phyloP scores from a whole-genome alignment of 495 filamentous ascomycete species.

The Acidomyces sp. region DNA sequence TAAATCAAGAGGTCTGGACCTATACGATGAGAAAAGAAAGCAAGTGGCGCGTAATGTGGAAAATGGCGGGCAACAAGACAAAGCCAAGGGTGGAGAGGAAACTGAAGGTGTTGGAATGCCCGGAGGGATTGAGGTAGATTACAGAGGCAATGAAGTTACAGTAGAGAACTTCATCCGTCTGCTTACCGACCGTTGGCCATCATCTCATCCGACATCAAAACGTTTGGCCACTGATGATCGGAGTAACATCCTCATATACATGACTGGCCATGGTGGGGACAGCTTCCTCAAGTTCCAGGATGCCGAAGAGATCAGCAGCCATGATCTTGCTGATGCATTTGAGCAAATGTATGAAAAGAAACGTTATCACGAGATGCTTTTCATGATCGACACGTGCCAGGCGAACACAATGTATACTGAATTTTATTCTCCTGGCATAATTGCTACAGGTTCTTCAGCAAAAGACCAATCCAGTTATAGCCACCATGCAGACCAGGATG shows the following conservation, averaged over 20 bases:
- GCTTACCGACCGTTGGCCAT: conserved; percentile 80
- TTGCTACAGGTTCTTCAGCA: conserved; percentile 86
- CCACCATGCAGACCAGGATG: conserved; percentile 94
- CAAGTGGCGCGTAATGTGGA: background rate
- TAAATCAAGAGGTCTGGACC: conserved; percentile 83
- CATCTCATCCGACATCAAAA: conserved; percentile 89
- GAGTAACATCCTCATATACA: conserved; percentile 94
- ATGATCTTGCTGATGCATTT: conserved; percentile 93
- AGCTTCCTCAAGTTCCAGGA: conserved; percentile 98
- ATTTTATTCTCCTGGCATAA: conserved; percentile 92
- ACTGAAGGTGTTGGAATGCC: conserved; percentile 9
- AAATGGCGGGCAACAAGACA: background rate
- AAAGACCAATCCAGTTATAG: conserved; percentile 91
- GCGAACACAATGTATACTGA: conserved; percentile 98
- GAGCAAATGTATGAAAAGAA: conserved; percentile 99
- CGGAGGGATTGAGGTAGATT: conserved; percentile 81
- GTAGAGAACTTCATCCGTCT: conserved; percentile 97
- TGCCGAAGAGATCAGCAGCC: conserved; percentile 90
- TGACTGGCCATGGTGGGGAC: conserved; percentile 98
- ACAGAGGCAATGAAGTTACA: conserved; percentile 94
- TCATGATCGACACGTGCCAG: conserved; percentile 99
- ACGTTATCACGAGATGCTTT: conserved; percentile 85
- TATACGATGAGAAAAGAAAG: conserved; percentile 60
- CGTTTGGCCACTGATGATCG: conserved; percentile 81
- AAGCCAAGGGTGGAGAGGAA: background rate